Percentiles rank a stretch among this genome's conserved stretches.
Conservation (phyloP, 306 rosid species). For the Betula pendula region DNA sequence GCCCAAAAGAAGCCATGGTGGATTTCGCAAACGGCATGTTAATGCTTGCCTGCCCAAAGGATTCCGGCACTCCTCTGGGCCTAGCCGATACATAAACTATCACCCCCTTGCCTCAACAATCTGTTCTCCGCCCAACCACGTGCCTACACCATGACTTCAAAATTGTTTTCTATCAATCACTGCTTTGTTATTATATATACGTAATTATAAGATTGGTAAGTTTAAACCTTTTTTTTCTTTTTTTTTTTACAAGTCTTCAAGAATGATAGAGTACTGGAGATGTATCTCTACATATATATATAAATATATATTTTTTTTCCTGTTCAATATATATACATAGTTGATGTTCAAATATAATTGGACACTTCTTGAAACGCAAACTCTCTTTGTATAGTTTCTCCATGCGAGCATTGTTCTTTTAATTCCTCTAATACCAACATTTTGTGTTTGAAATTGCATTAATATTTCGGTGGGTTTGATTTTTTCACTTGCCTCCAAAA, state of each 20-base stretch:
- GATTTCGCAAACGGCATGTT: constrained; percentile 20
- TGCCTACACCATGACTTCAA: constrained; percentile 38
- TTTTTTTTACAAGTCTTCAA: neutral
- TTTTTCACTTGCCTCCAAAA: too few relatives aligned
- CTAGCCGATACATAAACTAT: constrained; percentile 58
- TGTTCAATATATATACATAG: too few relatives aligned
- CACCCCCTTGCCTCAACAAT: constrained; percentile 45
- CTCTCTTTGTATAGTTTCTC: neutral
- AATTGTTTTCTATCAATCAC: too few relatives aligned
- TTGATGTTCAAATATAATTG: neutral
- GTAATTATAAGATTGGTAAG: neutral
- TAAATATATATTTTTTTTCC: too few relatives aligned
- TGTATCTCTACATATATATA: too few relatives aligned
- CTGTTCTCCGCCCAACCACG: constrained; percentile 41
- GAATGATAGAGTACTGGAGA: neutral
- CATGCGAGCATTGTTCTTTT: too few relatives aligned
- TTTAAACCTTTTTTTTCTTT: neutral
- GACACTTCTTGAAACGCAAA: neutral
- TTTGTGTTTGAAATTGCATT: neutral
- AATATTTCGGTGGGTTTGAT: neutral
- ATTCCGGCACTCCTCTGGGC: constrained; percentile 50
- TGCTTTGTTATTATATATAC: constrained; percentile 1
- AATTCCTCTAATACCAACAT: too few relatives aligned
- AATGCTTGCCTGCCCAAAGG: constrained; percentile 71
- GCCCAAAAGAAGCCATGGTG: constrained; percentile 33